Evolutionary conservation across 805 yeast genomes (phyloP).

Genomic region (Ogataea glucozyma): DNA sequence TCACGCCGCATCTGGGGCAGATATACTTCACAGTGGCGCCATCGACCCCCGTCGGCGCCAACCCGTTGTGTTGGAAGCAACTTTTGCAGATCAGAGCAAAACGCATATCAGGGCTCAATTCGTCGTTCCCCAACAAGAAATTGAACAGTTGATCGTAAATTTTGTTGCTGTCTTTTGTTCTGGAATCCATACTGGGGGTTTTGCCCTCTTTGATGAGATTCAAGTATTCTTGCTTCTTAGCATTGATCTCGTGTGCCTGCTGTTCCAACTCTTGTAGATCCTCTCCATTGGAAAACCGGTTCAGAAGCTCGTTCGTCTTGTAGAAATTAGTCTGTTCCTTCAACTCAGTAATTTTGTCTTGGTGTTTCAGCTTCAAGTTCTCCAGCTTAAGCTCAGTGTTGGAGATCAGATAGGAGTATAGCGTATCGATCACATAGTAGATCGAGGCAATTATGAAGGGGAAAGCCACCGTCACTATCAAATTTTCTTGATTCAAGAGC

Average conservation of each 20-base stretch:
- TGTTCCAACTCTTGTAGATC: conserved; percentile 42
- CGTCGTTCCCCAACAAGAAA: conserved; percentile 61
- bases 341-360: conserved; percentile 37
- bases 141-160: conserved; percentile 40
- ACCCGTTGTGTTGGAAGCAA: conserved; percentile 75
- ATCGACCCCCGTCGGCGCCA: conserved; percentile 68
- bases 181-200: conserved; percentile 12
- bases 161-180: conserved; percentile 15
- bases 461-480: conserved; percentile 6
- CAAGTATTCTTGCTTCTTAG: conserved; percentile 41
- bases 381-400: conserved; percentile 27
- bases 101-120: conserved; percentile 55
- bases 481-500: conserved; percentile 2
- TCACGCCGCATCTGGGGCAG: conserved; percentile 65
- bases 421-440: conserved; percentile 17
- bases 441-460: conserved; percentile 21
- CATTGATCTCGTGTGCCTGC: conserved; percentile 44
- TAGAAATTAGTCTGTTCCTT: conserved; percentile 66
- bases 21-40: conserved; percentile 54
- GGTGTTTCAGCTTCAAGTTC: conserved; percentile 35
- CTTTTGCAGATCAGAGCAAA: conserved; percentile 70
- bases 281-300: conserved; percentile 57
- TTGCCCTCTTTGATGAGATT: conserved; percentile 35
- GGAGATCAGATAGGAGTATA: conserved; percentile 24
- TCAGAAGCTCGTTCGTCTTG: conserved; percentile 71